A percentile compares a stretch with the other conserved stretches of the same genome.
phyloP scores from a whole-genome alignment of 306 rosid species.

The Vicia faba region DNA sequence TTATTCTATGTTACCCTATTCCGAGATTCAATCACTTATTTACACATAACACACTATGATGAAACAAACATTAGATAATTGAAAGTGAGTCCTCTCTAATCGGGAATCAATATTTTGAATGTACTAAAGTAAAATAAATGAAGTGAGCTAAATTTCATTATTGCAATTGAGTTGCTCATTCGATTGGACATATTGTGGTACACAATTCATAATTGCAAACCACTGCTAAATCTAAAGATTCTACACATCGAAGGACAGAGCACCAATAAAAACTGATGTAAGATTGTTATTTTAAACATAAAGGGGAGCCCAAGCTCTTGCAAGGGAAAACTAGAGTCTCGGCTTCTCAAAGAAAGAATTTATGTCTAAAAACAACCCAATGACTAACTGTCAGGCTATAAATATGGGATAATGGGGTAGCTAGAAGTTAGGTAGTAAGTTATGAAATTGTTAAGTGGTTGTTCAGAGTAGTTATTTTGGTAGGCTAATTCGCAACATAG shows the following conservation, averaged over 20 bases:
- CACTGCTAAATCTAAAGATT: conserved; percentile 10
- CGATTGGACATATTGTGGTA: not conserved
- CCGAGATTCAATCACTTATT: not conserved
- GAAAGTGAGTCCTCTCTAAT: conserved; percentile 11
- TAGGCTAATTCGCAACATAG: conserved; percentile 2
- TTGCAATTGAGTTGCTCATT: conserved; percentile 19
- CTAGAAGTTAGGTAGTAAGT: not conserved
- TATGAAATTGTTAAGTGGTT: not conserved
- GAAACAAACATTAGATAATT: conserved; percentile 17
- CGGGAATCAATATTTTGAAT: conserved; percentile 6
- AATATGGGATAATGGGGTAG: too few species aligned
- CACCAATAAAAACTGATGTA: conserved; percentile 10
- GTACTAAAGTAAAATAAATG: not conserved
- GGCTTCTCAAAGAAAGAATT: conserved; percentile 1
- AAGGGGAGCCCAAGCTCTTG: not conserved
- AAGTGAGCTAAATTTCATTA: conserved; percentile 3
- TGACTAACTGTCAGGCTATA: not conserved
- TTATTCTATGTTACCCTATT: conserved; percentile 1
- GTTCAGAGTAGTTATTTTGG: not conserved
- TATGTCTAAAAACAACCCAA: conserved; percentile 1
- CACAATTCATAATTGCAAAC: conserved; percentile 25
- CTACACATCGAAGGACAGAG: conserved; percentile 24
- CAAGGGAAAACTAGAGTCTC: conserved; percentile 16
- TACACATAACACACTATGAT: not conserved
- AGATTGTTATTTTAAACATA: conserved; percentile 6